Evolutionary conservation across 768 basidiomycete species (phyloP).

Genomic region (Suillus subluteus): DNA sequence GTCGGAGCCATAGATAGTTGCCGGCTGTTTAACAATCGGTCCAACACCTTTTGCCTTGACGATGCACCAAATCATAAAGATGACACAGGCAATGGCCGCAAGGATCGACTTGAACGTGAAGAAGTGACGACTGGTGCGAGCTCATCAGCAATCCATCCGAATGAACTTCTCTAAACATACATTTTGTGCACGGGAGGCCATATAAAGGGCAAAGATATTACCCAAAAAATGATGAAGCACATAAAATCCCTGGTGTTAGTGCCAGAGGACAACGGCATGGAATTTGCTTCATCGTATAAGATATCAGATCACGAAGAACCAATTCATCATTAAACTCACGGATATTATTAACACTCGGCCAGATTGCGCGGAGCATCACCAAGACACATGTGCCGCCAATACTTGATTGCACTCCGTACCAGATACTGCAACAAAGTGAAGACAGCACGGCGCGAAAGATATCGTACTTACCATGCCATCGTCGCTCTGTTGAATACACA

Average conservation of each 20-base stretch:
- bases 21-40: conserved; percentile 64
- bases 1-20: conserved; percentile 58
- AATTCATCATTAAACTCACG: conserved; percentile 40
- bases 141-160: conserved; percentile 7
- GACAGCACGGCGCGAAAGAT: conserved; percentile 21
- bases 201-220: conserved; percentile 72
- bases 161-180: conserved; percentile 38
- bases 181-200: conserved; percentile 80
- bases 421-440: conserved; percentile 44
- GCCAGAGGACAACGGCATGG: conserved; percentile 64
- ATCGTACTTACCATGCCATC: conserved; percentile 59
- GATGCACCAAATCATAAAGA: conserved; percentile 76
- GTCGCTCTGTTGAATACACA: conserved; percentile 69
- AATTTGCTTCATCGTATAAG: conserved; percentile 47
- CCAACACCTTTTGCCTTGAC: conserved; percentile 75
- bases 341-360: conserved; percentile 65
- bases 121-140: conserved; percentile 54
- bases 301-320: neutral
- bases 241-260: conserved; percentile 70
- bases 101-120: conserved; percentile 76
- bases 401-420: conserved; percentile 75
- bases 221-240: conserved; percentile 82
- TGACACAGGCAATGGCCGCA: conserved; percentile 62
- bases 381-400: conserved; percentile 75
- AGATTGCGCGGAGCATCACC: conserved; percentile 70